Conservation (phyloP, 176 grass and related monocot species). For the Hordeum vulgare region MorexV3_pseudomolecules_assembly NC_058524.1:74919672-74920171, state of each 20-base stretch:
- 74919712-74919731: too few species aligned
- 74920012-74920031: neutral
- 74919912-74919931: too few species aligned
- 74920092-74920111: neutral
- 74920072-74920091: neutral
- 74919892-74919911: conserved; percentile 11
- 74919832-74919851: conserved; percentile 22
- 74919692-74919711: too few species aligned
- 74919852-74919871: conserved; percentile 30
- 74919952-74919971: neutral
- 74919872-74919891: neutral
- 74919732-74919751: neutral
- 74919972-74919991: neutral
- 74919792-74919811: conserved; percentile 32
- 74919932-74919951: conserved; percentile 25
- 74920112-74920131: conserved; percentile 27
- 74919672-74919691: too few species aligned
- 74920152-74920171: neutral
- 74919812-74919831: neutral
- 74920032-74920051: neutral
- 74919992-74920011: neutral
- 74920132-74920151: conserved; percentile 33
- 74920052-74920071: neutral
- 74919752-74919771: neutral
- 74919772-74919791: conserved; percentile 21